Conservation (phyloP, 129 eudicot species). For the Scalesia atractyloides region DNA sequence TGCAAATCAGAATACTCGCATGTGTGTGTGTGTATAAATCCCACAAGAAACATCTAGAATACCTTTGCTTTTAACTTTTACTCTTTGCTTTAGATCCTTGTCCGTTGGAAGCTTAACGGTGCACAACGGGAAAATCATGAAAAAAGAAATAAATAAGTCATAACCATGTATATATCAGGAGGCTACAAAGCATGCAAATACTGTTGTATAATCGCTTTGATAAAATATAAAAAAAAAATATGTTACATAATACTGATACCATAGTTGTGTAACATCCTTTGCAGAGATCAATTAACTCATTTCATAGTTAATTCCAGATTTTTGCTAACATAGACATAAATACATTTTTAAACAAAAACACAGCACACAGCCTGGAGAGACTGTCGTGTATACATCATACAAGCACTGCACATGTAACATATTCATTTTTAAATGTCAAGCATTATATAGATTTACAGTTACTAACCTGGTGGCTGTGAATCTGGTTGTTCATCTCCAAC, state of each 20-base stretch:
- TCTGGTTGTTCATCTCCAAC: slow-evolving; percentile 82
- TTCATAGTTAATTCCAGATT: background rate
- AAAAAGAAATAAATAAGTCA: slow-evolving; percentile 12
- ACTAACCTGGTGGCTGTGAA: slow-evolving; percentile 55
- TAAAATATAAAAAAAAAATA: background rate
- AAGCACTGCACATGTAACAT: background rate
- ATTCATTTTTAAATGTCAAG: slow-evolving; percentile 4
- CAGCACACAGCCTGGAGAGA: slow-evolving; percentile 1
- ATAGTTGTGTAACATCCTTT: slow-evolving; percentile 10
- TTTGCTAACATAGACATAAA: slow-evolving; percentile 6
- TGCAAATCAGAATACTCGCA: slow-evolving; percentile 8
- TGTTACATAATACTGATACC: slow-evolving; percentile 14
- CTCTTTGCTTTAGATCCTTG: slow-evolving; percentile 75
- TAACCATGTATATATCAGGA: slow-evolving; percentile 23
- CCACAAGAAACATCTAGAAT: slow-evolving; percentile 23
- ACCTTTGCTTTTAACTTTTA: slow-evolving; percentile 68
- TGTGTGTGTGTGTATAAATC: slow-evolving; percentile 4
- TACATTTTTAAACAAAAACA: background rate
- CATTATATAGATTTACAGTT: slow-evolving; percentile 17
- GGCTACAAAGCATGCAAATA: background rate
- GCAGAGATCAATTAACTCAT: background rate
- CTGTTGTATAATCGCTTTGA: background rate
- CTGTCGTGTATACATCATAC: slow-evolving; percentile 4
- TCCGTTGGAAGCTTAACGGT: slow-evolving; percentile 64
- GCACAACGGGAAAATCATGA: slow-evolving; percentile 22